These are phyloP conservation scores for Xylaria scruposa DNA, from an alignment of 495 filamentous ascomycete species.

Conservation along the genomic window DNA sequence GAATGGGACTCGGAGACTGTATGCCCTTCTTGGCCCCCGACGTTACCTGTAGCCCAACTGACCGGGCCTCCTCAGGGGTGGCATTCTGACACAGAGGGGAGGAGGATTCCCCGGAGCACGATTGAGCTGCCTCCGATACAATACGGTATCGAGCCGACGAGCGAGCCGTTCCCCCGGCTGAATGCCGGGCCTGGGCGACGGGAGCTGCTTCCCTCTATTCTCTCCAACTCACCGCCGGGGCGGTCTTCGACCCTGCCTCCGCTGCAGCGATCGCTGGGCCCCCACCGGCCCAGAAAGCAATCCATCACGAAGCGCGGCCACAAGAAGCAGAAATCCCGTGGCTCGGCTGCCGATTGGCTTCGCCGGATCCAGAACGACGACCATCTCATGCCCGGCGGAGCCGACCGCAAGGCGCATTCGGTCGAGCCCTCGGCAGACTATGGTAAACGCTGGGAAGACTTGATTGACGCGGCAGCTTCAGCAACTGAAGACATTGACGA, in stretches of 20 bases:
- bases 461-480: conserved; percentile 89
- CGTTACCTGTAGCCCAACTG: conserved; percentile 13
- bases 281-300: conserved; percentile 77
- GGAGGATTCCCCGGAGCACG: conserved; percentile 60
- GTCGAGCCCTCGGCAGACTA: conserved; percentile 80
- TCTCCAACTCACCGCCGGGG: conserved; percentile 81
- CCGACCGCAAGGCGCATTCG: conserved; percentile 81
- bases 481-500: conserved; percentile 91
- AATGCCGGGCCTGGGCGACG: conserved; percentile 64
- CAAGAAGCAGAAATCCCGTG: conserved; percentile 77
- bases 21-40: conserved; percentile 43
- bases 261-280: conserved; percentile 67
- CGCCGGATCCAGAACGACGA: conserved; percentile 58
- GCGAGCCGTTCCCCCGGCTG: conserved; percentile 69
- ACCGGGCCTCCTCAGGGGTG: conserved; percentile 61
- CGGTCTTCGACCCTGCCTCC: conserved; percentile 87
- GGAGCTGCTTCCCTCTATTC: conserved; percentile 80
- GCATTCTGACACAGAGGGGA: conserved; percentile 73
- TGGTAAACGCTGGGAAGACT: conserved; percentile 91
- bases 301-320: conserved; percentile 83
- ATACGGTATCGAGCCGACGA: conserved; percentile 68
- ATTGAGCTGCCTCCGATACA: conserved; percentile 79
- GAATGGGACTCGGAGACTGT: conserved; percentile 89
- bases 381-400: conserved; percentile 68
- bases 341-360: conserved; percentile 53